Conservation (phyloP, 345 rosid genomes). For the Microthlaspi erraticum region DNA sequence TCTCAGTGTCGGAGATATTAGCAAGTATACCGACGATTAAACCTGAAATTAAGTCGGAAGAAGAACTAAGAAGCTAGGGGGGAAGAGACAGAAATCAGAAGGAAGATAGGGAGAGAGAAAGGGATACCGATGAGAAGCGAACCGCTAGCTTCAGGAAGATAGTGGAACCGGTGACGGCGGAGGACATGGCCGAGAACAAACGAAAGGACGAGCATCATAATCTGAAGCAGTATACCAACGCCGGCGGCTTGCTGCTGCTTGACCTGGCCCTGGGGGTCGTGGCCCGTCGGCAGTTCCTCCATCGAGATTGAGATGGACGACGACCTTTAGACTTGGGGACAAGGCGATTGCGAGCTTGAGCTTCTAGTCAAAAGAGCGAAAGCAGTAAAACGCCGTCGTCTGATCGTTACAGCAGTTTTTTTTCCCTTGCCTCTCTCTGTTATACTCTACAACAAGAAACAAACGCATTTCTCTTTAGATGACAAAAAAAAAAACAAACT, state of each 20-base stretch:
- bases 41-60: conserved; percentile 50
- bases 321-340: conserved; percentile 6
- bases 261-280: conserved; percentile 52
- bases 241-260: conserved; percentile 98
- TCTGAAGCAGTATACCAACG: conserved; percentile 95
- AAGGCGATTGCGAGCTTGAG: background rate
- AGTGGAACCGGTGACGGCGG: conserved; percentile 92
- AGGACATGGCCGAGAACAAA: conserved; percentile 97
- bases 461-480: too few relatives aligned
- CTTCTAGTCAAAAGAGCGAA: conserved; percentile 8
- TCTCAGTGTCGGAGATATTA: conserved; percentile 84
- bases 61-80: background rate
- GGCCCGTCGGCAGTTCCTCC: conserved; percentile 46
- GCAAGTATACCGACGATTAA: conserved; percentile 86
- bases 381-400: conserved; percentile 11
- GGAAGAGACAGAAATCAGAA: background rate
- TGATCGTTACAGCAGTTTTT: background rate
- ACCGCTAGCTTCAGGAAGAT: conserved; percentile 96
- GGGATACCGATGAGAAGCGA: conserved; percentile 85
- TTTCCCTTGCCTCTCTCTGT: too few relatives aligned
- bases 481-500: too few relatives aligned
- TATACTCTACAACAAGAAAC: background rate
- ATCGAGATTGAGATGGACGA: conserved; percentile 30
- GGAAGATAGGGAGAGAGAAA: background rate
- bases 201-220: conserved; percentile 99